Evolutionary conservation across 192 early-diverging fungal species (phyloP), one percentile per base, ranked within the genome.

Genomic region (Funneliformis mosseae): DNA sequence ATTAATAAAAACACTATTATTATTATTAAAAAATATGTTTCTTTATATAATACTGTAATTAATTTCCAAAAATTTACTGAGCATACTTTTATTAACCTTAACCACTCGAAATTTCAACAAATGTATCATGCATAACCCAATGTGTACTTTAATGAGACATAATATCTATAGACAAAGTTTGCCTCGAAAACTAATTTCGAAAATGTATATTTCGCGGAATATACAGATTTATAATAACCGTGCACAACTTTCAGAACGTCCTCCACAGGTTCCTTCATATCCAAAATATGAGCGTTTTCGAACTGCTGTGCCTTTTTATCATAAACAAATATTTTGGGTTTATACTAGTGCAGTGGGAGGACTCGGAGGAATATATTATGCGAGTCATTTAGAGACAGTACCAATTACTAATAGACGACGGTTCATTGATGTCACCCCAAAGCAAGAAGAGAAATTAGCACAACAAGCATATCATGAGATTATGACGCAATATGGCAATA

Each of bases 331-430:
- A 2, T 78, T 78, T 48, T 78, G 77, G 77, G 14, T 66, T 2
- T 78, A 45, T n/a, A 68, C 45, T 68, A 77, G 85, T 33, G 78
- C 79, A 0, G 72, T 83, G n/a, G 66, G 77, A 11, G 74, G 82
- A 21, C 79, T 83, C 74, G 72, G 60, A 78, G 90, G 91, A 12
- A 84, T 85, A 4, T 93, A 93, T 81, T 93, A 93, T 80, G 83
- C 90, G 9, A 88, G 83, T 27, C 95, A 96, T 78, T 80, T 95
- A n/a, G 95, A 96, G 74, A 87, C 83, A 11, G 95, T 96, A 0
- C 94, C 94, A 1, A 85, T 95, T 45, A 90, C 84, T 27, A 87
- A 87, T n/a, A 78, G 95, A 43, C 85, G 81, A 43, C 83, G 95
- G 8, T 94, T 96, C 78, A 92, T 95, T 83, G 87, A 91, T 81